phyloP scores from a whole-genome alignment of 2,329 filamentous ascomycete species.

The Sporothrix pseudoabietina region DNA sequence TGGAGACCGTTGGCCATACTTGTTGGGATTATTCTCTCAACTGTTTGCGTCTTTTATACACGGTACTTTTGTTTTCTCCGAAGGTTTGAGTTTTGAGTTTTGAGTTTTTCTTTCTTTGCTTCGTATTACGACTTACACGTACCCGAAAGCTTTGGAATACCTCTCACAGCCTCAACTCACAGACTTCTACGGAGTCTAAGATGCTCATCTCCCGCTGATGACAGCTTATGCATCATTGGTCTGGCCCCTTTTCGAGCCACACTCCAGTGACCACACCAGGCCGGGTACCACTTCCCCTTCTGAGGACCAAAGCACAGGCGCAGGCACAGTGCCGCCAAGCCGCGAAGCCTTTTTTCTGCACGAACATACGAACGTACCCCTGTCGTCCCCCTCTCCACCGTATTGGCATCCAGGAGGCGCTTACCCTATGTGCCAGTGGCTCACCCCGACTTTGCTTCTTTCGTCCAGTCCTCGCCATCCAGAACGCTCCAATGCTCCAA shows the following conservation, averaged over 20 bases:
- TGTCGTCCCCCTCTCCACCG: slow-evolving; percentile 9
- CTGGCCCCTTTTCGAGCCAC: slow-evolving; percentile 28
- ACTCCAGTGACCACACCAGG: slow-evolving; percentile 1
- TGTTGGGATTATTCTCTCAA: not conserved
- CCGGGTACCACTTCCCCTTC: not conserved
- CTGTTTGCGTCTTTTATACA: not conserved
- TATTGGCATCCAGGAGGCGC: slow-evolving; percentile 25
- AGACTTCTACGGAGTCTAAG: slow-evolving; percentile 17
- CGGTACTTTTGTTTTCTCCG: not conserved
- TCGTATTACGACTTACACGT: not conserved
- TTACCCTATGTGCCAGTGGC: slow-evolving; percentile 15
- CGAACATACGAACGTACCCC: slow-evolving; percentile 1
- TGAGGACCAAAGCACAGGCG: not conserved
- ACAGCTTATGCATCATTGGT: slow-evolving; percentile 26
- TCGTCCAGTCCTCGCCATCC: slow-evolving; percentile 12
- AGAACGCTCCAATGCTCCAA: slow-evolving; percentile 10
- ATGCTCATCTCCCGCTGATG: slow-evolving; percentile 30
- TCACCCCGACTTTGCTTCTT: slow-evolving; percentile 19
- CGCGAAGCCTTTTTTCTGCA: slow-evolving; percentile 1
- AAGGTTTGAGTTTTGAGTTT: not conserved
- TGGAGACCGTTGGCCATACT: not conserved
- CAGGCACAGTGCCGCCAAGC: slow-evolving; percentile 15
- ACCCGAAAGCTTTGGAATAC: not conserved
- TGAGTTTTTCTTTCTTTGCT: not conserved
- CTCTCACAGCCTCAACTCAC: slow-evolving; percentile 24